phyloP scores from a whole-genome alignment of 176 grass and related monocot genomes.

The Triticum turgidum region DNA sequence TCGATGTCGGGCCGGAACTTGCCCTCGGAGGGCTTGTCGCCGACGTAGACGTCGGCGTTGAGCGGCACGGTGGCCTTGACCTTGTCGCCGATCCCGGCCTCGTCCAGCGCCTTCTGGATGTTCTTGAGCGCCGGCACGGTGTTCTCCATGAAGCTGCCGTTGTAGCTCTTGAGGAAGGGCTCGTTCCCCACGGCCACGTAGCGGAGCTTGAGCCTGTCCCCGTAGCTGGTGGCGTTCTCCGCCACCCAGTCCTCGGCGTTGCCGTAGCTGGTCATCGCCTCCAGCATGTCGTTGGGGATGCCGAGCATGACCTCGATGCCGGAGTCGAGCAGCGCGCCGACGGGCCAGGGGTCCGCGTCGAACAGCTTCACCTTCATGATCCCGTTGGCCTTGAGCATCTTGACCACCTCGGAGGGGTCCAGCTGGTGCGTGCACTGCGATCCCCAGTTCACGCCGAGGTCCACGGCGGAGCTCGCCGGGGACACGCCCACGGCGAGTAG shows the following conservation, averaged over 20 bases:
- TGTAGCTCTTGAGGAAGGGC: constrained; percentile 76
- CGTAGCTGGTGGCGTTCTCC: constrained; percentile 67
- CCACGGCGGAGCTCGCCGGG: neutral
- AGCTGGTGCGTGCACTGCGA: constrained; percentile 69
- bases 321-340: constrained; percentile 54
- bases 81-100: constrained; percentile 44
- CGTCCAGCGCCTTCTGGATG: constrained; percentile 75
- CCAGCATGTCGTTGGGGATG: constrained; percentile 74
- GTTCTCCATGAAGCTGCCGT: constrained; percentile 58
- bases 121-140: constrained; percentile 76
- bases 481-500: constrained; percentile 5
- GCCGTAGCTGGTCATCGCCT: constrained; percentile 54
- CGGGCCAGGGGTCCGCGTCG: constrained; percentile 66
- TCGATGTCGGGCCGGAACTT: constrained; percentile 71
- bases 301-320: constrained; percentile 81
- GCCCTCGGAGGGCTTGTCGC: constrained; percentile 60
- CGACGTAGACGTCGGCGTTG: constrained; percentile 71
- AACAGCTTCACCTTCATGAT: constrained; percentile 73
- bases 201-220: constrained; percentile 55
- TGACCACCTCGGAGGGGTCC: constrained; percentile 38
- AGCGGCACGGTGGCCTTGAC: constrained; percentile 69
- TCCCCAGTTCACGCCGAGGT: constrained; percentile 83
- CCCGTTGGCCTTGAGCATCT: constrained; percentile 73
- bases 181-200: constrained; percentile 88
- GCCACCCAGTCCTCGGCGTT: constrained; percentile 68